A percentile compares a stretch with the other conserved stretches of the same genome.
Evolutionary conservation across 768 basidiomycete genomes (phyloP).

Genomic region (Neoboletus brunneissimus): DNA sequence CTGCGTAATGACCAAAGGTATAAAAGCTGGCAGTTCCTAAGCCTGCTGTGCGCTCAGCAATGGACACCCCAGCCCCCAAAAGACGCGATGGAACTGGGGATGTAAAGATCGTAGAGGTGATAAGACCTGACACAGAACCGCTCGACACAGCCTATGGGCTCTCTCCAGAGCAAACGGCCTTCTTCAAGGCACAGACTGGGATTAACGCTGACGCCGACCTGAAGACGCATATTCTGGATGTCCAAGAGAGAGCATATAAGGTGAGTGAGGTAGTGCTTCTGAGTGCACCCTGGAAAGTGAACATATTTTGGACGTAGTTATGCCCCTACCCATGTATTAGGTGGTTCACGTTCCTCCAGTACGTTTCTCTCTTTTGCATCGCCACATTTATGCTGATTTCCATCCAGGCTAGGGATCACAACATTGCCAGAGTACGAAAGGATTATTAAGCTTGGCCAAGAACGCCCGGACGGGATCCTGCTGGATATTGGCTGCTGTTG

Average conservation of each 20-base stretch:
- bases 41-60: no score
- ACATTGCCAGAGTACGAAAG: conserved; percentile 14
- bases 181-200: conserved; percentile 30
- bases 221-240: conserved; percentile 29
- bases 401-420: conserved; percentile 10
- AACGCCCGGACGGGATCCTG: no score
- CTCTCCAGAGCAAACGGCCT: conserved; percentile 16
- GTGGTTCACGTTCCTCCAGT: conserved; percentile 25
- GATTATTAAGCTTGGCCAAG: no score
- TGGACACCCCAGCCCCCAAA: not conserved
- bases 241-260: conserved; percentile 9
- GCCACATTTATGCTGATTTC: not conserved
- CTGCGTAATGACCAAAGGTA: not conserved
- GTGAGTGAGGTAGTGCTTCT: conserved; percentile 7
- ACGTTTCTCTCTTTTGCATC: not conserved
- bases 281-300: not conserved
- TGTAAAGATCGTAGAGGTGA: not conserved
- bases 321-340: conserved; percentile 30
- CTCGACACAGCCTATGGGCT: not conserved
- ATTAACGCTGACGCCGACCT: conserved; percentile 29
- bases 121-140: not conserved
- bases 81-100: conserved; percentile 7
- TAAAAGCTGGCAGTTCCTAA: not conserved
- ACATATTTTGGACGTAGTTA: conserved; percentile 10
- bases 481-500: conserved; percentile 45